Base-by-base conservation (phyloP, 106 monocot species). In the Dioscorea zingiberensis region DNA sequence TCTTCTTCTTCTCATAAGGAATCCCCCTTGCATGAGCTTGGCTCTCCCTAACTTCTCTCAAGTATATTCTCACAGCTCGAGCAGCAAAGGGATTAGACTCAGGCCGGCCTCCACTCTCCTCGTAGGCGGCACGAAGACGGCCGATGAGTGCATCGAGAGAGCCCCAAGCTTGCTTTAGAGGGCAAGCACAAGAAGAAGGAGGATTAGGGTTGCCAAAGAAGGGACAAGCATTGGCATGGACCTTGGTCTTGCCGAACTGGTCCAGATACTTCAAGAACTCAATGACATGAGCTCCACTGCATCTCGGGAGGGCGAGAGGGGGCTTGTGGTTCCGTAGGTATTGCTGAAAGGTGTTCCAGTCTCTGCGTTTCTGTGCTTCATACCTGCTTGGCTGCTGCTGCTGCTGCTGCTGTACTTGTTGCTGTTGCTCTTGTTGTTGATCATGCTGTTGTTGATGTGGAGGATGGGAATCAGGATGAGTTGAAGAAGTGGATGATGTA, bases 191-290 rank as follows among this genome's bases (percentile, higher is more conserved):
- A 8, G 67, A 54, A 14, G 54, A 27, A 2, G 67, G 67, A 6
- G 67, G 67, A 21, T 21, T 67, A 12, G 67, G 67, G 32, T 55
- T 27, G 10, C 67, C 67, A 30, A 54, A 67, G 54, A 55, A 67
- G 12, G 29, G 67, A 28, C 67, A 67, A 4, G 55, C 54, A 15
- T n/a, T 17, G 5, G 19, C 29, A 63, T 73, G 73, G 47, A 73
- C 58, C 25, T 73, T 73, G 55, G 73, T 73, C 44, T 73, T 73
- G 17, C 73, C 73, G 26, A 73, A 73, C 73, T 73, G 73, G 25
- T 73, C 73, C 11, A 65, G 23, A 47, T 73, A 73, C 57, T 47
- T 56, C 29, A 73, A 64, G 60, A 74, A 74, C 44, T 74, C 67
- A 16, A 74, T 64, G 17, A 74, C 67, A 51, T 74, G 67, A 15